These are phyloP conservation scores for Trichoderma polysporum DNA, from an alignment of 2,329 filamentous ascomycete species.

Conservation along the genomic window DNA sequence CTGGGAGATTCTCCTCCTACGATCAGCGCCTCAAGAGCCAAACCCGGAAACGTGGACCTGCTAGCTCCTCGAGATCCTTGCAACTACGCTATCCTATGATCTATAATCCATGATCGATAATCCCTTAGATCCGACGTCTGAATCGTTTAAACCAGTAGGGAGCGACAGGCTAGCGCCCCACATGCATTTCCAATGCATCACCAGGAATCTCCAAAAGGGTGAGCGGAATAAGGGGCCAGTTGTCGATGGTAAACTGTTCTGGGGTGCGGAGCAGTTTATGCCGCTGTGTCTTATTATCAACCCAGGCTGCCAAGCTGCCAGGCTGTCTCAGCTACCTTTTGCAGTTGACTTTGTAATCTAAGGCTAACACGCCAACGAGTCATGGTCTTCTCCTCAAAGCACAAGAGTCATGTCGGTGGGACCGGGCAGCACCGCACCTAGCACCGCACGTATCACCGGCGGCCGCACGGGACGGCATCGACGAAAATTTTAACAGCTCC, in stretches of 20 bases:
- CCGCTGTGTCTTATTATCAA: not conserved
- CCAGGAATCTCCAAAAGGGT: constrained; percentile 1
- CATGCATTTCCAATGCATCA: not conserved
- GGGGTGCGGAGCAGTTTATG: not conserved
- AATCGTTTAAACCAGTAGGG: not conserved
- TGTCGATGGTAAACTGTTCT: not conserved
- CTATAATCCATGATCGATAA: constrained; percentile 12
- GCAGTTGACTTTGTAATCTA: not conserved
- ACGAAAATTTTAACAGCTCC: not conserved
- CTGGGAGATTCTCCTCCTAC: constrained; percentile 6
- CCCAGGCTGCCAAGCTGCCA: no score
- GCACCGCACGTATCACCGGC: constrained; percentile 16
- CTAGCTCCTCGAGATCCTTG: constrained; percentile 3
- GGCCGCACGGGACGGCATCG: constrained; percentile 14
- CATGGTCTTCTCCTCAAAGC: not conserved
- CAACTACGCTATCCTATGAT: not conserved
- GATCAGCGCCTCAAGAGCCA: not conserved
- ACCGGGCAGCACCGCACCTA: constrained; percentile 7
- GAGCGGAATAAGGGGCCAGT: not conserved
- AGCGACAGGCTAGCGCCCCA: not conserved
- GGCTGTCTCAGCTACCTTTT: not conserved
- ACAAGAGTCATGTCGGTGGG: constrained; percentile 15
- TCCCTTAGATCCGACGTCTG: constrained; percentile 3
- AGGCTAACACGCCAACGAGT: constrained; percentile 1
- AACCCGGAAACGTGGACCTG: not conserved